phyloP scores from a whole-genome alignment of 805 yeast species.

The Millerozyma acaciae region DNA sequence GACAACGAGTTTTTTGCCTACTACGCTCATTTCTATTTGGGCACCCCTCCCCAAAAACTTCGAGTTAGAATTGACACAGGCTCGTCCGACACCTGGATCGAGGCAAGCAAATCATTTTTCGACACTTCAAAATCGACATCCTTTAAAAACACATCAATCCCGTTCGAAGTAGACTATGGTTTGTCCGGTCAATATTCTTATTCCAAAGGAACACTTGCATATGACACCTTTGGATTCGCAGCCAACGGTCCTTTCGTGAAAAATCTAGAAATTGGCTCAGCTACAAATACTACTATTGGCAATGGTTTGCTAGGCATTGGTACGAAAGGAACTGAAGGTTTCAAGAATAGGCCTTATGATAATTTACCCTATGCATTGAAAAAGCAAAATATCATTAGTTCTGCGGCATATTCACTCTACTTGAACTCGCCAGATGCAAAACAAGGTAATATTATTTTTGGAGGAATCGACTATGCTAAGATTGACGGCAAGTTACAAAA shows the following conservation, averaged over 20 bases:
- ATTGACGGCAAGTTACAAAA: slow-evolving; percentile 17
- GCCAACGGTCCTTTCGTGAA: too few species aligned
- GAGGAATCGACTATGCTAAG: slow-evolving; percentile 26
- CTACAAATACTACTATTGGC: slow-evolving; percentile 15
- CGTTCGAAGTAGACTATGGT: slow-evolving; percentile 23
- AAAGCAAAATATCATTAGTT: slow-evolving; percentile 29
- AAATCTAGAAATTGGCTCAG: slow-evolving; percentile 13
- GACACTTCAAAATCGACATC: slow-evolving; percentile 29
- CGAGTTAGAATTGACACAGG: slow-evolving; percentile 70
- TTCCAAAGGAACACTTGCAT: slow-evolving; percentile 49
- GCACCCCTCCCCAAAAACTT: slow-evolving; percentile 56
- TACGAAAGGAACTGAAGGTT: slow-evolving; percentile 56
- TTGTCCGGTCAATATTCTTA: slow-evolving; percentile 43
- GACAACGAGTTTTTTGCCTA: too few species aligned
- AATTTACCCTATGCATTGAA: slow-evolving; percentile 34
- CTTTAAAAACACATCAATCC: slow-evolving; percentile 23
- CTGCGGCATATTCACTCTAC: slow-evolving; percentile 34
- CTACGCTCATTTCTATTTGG: too few species aligned
- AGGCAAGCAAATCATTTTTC: slow-evolving; percentile 7
- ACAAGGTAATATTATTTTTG: slow-evolving; percentile 25
- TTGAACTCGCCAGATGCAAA: slow-evolving; percentile 20
- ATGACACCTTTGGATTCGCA: slow-evolving; percentile 16
- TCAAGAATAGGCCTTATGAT: slow-evolving; percentile 26
- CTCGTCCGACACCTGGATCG: slow-evolving; percentile 41
- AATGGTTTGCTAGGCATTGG: slow-evolving; percentile 26